Evolutionary conservation across 1,139 yeast genomes (phyloP), one percentile per base, ranked within the genome.

Genomic region (Hanseniaspora gamundiae): DNA sequence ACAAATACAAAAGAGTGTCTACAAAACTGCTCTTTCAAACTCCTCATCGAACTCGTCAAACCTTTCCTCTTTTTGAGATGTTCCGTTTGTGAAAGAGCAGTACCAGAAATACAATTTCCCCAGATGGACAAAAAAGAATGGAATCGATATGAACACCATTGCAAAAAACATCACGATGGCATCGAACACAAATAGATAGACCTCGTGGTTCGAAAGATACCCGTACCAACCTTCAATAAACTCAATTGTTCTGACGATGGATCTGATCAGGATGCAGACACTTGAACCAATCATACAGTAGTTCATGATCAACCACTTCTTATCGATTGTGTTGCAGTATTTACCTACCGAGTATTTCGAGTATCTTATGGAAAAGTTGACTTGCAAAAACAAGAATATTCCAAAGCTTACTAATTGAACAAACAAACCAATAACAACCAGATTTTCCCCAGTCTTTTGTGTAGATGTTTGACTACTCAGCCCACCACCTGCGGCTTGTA

Each of bases 401-500:
- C 61, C 63, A 47, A 69, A 69, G 45, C 65, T 62, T 1, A 54
- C 54, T 30, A 70, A 53, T 49, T 70, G 74, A 17, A 70, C 57
- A 26, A 51, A 51, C 10, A 60, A 52, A 17, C 69, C 69, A 6
- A 51, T 63, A 14, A 61, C 52, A 24, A 60, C 53, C 8, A 65
- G 36, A 5, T 50, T 44, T 21, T 54, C 47, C 17, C 68, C 69
- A 2, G 51, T 26, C 2, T 47, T 41, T 5, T 43, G 45, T 13
- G 47, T 42, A 10, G 43, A 35, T 9, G 44, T 49, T 17, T 39
- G 27, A 9, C 64, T 59, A 56, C 62, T 58, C 35, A 68, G 40
- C 6, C 73, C 74, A 38, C 71, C 74, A 14, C 75, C 75, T 14
- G 60, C 61, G 16, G 61, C 66, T 52, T 71, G 76, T 39, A 69